phyloP scores from a whole-genome alignment of 805 yeast genomes.

The Myxozyma vanderwaltii region DNA sequence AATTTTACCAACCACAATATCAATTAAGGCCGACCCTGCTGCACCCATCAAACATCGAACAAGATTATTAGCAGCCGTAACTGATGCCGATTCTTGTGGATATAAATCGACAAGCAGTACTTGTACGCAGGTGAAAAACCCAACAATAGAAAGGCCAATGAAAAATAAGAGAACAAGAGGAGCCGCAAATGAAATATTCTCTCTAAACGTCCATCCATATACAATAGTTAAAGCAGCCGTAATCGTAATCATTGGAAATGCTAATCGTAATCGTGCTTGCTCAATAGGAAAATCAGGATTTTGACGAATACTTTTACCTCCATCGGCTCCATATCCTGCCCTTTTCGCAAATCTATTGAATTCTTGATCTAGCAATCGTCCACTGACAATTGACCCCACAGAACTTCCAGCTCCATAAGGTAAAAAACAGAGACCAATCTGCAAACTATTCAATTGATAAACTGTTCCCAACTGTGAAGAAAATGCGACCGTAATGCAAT shows the following conservation, averaged over 20 bases:
- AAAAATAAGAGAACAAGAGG: conserved; percentile 61
- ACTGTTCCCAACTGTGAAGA: conserved; percentile 54
- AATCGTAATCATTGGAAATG: conserved; percentile 10
- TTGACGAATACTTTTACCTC: conserved; percentile 14
- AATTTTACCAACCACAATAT: conserved; percentile 60
- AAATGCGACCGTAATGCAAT: conserved; percentile 65
- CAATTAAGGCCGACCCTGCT: conserved; percentile 65
- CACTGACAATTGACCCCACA: conserved; percentile 60
- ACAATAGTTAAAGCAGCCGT: conserved; percentile 44
- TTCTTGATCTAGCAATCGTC: conserved; percentile 49
- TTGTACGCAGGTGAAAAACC: conserved; percentile 49
- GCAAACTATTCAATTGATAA: conserved; percentile 56
- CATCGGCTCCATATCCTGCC: conserved; percentile 21
- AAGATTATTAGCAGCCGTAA: conserved; percentile 71
- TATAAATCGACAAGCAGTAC: conserved; percentile 74
- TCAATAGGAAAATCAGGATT: conserved; percentile 31
- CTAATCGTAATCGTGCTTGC: conserved; percentile 22
- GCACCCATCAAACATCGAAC: conserved; percentile 74
- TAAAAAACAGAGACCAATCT: conserved; percentile 70
- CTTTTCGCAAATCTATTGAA: conserved; percentile 19
- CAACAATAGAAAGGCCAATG: conserved; percentile 60
- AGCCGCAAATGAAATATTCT: conserved; percentile 48
- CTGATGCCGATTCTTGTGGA: conserved; percentile 71
- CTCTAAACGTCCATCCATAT: conserved; percentile 69
- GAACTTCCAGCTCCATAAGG: conserved; percentile 74